These are phyloP conservation scores for Pleurotus sapidus DNA, from an alignment of 768 basidiomycete species.

Conservation along the genomic window DNA sequence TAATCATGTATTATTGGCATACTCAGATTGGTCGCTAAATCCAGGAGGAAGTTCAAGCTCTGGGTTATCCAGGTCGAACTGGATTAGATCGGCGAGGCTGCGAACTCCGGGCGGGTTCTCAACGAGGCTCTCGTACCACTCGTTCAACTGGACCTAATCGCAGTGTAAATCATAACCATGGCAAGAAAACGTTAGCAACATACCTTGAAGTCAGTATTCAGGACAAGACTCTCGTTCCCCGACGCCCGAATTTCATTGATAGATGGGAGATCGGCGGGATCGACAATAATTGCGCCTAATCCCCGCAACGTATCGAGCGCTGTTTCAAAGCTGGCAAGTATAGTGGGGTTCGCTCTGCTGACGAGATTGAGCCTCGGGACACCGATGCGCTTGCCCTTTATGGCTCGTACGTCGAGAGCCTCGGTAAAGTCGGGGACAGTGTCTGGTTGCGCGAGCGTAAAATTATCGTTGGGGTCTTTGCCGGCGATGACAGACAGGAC, in stretches of 20 bases:
- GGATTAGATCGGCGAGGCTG: conserved; percentile 54
- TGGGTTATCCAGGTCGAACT: conserved; percentile 51
- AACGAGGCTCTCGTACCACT: conserved; percentile 43
- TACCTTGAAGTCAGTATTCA: conserved; percentile 61
- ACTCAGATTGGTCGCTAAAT: conserved; percentile 37
- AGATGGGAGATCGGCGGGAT: conserved; percentile 60
- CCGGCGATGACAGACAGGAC: conserved; percentile 58
- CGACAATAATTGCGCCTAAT: conserved; percentile 52
- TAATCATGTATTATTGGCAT: conserved; percentile 40
- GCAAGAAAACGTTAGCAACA: background rate
- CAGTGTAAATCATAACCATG: background rate
- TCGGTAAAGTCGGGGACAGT: conserved; percentile 53
- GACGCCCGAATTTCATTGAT: conserved; percentile 45
- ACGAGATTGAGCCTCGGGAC: conserved; percentile 42
- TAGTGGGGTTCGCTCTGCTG: conserved; percentile 25
- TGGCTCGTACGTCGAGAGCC: conserved; percentile 44
- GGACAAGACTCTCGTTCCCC: conserved; percentile 53
- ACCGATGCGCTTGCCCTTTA: conserved; percentile 52
- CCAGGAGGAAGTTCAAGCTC: conserved; percentile 42
- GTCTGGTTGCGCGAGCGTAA: conserved; percentile 49
- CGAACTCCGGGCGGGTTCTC: conserved; percentile 56
- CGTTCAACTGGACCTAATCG: conserved; percentile 48
- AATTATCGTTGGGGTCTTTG: conserved; percentile 51
- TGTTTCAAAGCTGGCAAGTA: conserved; percentile 36
- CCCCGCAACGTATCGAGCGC: conserved; percentile 33